Evolutionary conservation across 1,284 basidiomycete species (phyloP).

Genomic region (Malassezia dermatis): DNA sequence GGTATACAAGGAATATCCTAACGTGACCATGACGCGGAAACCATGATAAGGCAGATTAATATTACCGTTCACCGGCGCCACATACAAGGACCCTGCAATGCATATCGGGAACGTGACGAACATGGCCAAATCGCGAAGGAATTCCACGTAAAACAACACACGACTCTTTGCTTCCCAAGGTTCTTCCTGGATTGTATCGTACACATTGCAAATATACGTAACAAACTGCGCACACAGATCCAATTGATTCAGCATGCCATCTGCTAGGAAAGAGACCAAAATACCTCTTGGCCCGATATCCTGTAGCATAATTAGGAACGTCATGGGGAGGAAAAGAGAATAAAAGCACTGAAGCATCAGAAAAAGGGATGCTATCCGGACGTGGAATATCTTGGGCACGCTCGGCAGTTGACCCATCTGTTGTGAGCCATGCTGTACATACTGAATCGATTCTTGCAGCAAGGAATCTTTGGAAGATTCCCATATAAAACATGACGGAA

Average conservation of each 20-base stretch:
- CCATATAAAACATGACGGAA: conserved; percentile 79
- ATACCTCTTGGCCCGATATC: conserved; percentile 55
- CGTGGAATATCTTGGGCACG: conserved; percentile 68
- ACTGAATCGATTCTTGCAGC: conserved; percentile 75
- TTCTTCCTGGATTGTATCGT: conserved; percentile 56
- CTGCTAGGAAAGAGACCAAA: conserved; percentile 61
- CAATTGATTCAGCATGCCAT: conserved; percentile 49
- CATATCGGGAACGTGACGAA: conserved; percentile 71
- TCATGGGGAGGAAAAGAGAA: conserved; percentile 60
- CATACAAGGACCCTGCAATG: conserved; percentile 56
- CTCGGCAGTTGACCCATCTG: conserved; percentile 85
- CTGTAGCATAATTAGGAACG: conserved; percentile 52
- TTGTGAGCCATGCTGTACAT: background rate
- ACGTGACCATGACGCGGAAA: conserved; percentile 58
- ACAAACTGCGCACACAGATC: conserved; percentile 66
- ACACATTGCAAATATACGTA: conserved; percentile 73
- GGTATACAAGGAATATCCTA: conserved; percentile 76
- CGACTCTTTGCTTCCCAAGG: conserved; percentile 94
- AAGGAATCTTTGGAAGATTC: conserved; percentile 95
- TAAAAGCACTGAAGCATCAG: conserved; percentile 62
- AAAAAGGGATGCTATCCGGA: conserved; percentile 67
- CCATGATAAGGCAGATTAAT: background rate
- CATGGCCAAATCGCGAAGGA: conserved; percentile 77
- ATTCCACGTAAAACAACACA: conserved; percentile 87
- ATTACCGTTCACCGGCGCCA: background rate